Evolutionary conservation across 257 asterid genomes (phyloP).

Genomic region (Salvia miltiorrhiza): DNA sequence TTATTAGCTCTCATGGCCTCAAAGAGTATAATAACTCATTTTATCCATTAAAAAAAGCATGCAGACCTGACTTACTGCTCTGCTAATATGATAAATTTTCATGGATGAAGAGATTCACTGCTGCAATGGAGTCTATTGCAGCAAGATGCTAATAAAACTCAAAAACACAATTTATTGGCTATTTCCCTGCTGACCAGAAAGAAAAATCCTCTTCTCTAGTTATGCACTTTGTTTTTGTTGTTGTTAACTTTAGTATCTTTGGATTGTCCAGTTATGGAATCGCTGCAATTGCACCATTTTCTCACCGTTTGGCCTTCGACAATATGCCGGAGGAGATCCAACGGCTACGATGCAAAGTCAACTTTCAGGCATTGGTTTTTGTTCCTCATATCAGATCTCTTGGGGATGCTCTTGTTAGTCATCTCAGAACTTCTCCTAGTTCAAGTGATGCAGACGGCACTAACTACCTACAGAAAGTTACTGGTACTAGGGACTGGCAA

Average conservation of each 20-base stretch:
- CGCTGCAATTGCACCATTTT: constrained; percentile 94
- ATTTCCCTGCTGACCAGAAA: background rate
- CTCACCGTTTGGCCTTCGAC: constrained; percentile 91
- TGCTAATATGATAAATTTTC: background rate
- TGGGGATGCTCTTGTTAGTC: constrained; percentile 81
- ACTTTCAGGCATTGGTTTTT: constrained; percentile 80
- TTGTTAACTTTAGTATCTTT: constrained; percentile 2
- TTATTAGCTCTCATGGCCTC: background rate
- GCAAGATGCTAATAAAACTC: background rate
- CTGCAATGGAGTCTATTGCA: background rate
- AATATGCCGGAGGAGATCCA: constrained; percentile 92
- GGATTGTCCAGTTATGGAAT: constrained; percentile 70
- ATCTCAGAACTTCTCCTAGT: constrained; percentile 55
- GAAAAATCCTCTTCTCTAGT: background rate
- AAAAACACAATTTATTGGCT: background rate
- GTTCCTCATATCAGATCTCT: constrained; percentile 88
- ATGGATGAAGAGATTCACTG: background rate
- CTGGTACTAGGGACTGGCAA: constrained; percentile 31
- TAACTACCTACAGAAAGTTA: constrained; percentile 45
- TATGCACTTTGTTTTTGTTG: background rate
- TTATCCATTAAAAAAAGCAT: background rate
- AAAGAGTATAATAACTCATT: background rate
- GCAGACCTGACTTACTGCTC: background rate
- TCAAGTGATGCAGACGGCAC: constrained; percentile 34
- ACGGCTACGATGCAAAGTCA: constrained; percentile 92